Percentiles rank a stretch among this genome's conserved stretches.
Evolutionary conservation across 202 grass and related monocot species (phyloP).

Genomic region (Bolboschoenoplectus hybrid): DNA sequence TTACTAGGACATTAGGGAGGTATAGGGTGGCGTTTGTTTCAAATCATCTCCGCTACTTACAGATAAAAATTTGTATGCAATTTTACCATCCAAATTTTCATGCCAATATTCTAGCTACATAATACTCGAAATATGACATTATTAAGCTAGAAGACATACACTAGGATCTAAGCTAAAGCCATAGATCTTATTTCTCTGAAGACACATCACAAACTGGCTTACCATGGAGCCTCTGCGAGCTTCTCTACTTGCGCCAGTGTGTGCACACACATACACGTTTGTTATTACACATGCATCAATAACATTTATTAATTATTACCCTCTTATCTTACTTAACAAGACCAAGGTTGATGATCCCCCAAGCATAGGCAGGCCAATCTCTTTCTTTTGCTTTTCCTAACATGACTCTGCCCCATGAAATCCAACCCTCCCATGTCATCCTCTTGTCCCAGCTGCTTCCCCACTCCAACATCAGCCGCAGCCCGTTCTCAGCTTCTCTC

Average conservation of each 20-base stretch:
- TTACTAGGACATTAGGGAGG: not conserved
- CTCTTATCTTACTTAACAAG: conserved; percentile 48
- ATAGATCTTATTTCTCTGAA: conserved; percentile 16
- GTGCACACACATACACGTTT: not conserved
- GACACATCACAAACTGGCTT: not conserved
- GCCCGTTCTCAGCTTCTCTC: conserved; percentile 39
- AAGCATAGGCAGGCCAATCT: conserved; percentile 50
- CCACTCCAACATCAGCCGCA: conserved; percentile 59
- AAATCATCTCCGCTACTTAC: not conserved
- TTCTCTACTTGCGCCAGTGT: not conserved
- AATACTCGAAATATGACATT: not conserved
- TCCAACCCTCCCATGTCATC: conserved; percentile 71
- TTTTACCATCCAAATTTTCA: not conserved
- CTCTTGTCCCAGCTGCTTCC: conserved; percentile 89
- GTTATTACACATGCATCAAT: not conserved
- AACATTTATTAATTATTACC: not conserved
- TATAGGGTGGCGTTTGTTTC: not conserved
- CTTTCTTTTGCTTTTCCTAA: conserved; percentile 39
- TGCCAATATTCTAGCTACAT: conserved; percentile 21
- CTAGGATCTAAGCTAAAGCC: not conserved
- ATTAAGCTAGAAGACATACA: conserved; percentile 5
- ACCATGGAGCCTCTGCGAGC: not conserved
- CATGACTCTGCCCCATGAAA: conserved; percentile 68
- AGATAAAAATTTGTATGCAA: not conserved
- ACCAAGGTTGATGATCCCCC: conserved; percentile 70